Evolutionary conservation across 257 asterid species (phyloP).

Genomic region (Orobanche coerulescens): DNA sequence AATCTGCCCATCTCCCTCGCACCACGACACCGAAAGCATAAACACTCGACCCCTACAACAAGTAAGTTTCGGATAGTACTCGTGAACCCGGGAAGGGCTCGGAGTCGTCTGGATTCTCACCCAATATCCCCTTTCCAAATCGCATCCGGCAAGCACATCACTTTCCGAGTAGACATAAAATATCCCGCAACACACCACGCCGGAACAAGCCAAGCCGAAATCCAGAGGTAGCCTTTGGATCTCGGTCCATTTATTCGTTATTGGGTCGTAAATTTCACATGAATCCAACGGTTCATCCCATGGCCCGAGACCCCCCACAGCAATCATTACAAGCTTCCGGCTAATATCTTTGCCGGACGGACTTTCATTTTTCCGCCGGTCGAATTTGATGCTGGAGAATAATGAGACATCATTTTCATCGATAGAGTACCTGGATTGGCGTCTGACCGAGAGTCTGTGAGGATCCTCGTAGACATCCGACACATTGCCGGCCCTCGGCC

Average conservation of each 20-base stretch:
- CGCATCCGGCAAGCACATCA: conserved; percentile 69
- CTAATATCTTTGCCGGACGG: conserved; percentile 30
- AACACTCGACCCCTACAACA: conserved; percentile 57
- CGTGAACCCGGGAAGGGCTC: conserved; percentile 73
- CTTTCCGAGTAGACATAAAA: conserved; percentile 85
- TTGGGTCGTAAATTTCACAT: conserved; percentile 74
- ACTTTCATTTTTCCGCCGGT: conserved; percentile 38
- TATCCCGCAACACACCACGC: conserved; percentile 51
- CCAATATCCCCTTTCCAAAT: conserved; percentile 83
- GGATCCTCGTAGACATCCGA: conserved; percentile 96
- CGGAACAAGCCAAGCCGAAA: conserved; percentile 81
- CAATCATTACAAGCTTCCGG: conserved; percentile 52
- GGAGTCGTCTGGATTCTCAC: conserved; percentile 54
- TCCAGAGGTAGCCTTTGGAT: conserved; percentile 72
- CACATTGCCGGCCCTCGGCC: conserved; percentile 60
- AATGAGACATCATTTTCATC: conserved; percentile 56
- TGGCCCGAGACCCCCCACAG: conserved; percentile 88
- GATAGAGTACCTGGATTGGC: conserved; percentile 52
- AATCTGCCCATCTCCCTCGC: conserved; percentile 92
- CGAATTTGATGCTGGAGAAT: conserved; percentile 28
- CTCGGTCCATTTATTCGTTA: conserved; percentile 80
- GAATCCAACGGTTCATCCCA: conserved; percentile 88
- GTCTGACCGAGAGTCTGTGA: conserved; percentile 79
- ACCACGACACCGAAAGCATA: conserved; percentile 89
- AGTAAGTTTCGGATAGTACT: conserved; percentile 73